Conservation (phyloP, 192 early-diverging fungal species). For the Tieghemiomyces parasiticus region DNA sequence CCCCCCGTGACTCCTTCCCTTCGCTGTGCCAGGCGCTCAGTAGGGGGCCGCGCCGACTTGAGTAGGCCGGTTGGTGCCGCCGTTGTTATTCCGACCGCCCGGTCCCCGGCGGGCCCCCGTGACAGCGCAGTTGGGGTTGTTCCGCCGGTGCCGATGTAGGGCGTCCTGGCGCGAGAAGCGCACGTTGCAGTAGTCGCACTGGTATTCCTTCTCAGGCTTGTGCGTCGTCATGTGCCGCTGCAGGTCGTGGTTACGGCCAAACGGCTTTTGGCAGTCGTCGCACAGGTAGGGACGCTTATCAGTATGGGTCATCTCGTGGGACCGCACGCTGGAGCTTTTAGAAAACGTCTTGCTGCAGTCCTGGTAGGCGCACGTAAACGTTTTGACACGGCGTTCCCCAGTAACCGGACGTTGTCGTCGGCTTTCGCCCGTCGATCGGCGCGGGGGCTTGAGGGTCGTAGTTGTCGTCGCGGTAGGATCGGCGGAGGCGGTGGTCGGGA, state of each 20-base stretch:
- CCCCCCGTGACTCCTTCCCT: too few relatives aligned
- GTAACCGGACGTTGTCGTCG: neutral
- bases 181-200: neutral
- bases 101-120: too few relatives aligned
- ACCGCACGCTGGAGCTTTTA: conserved; percentile 2
- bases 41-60: too few relatives aligned
- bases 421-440: neutral
- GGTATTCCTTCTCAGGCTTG: neutral
- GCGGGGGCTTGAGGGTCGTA: neutral
- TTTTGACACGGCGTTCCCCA: neutral
- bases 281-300: neutral
- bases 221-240: neutral
- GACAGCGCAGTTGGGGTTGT: conserved; percentile 16
- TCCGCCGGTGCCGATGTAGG: conserved; percentile 11
- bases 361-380: neutral
- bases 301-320: conserved; percentile 7
- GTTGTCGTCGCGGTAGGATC: neutral
- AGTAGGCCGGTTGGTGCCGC: too few relatives aligned
- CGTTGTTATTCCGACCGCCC: too few relatives aligned
- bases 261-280: neutral
- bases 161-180: conserved; percentile 3
- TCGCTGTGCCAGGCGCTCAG: too few relatives aligned
- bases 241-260: conserved; percentile 8
- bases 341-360: conserved; percentile 1
- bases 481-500: neutral